Percentiles rank a stretch among this genome's conserved stretches.
Conservation (phyloP, 2,329 filamentous ascomycete genomes). For the Diplodia mutila region DNA sequence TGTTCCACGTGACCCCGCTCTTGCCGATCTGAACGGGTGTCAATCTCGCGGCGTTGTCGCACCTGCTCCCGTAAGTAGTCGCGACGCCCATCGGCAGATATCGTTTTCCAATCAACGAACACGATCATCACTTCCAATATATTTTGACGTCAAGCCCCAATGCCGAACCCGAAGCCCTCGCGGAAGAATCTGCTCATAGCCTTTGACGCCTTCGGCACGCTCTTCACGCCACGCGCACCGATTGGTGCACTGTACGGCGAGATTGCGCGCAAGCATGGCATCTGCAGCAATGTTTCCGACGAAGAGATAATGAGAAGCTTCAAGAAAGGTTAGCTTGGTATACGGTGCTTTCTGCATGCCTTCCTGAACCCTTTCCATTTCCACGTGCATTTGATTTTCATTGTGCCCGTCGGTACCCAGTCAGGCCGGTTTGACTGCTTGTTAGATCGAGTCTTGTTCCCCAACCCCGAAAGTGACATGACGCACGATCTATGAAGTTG, state of each 20-base stretch:
- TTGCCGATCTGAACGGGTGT: background rate
- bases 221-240: constrained; percentile 58
- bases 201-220: constrained; percentile 68
- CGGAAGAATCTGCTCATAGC: constrained; percentile 58
- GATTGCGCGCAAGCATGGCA: constrained; percentile 56
- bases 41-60: background rate
- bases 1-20: constrained; percentile 5
- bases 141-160: background rate
- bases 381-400: no score
- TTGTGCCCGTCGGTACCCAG: background rate
- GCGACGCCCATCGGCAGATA: background rate
- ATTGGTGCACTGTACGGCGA: constrained; percentile 60
- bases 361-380: background rate
- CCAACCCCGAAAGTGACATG: background rate
- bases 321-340: constrained; percentile 38
- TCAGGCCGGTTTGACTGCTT: background rate
- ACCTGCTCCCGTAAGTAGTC: background rate
- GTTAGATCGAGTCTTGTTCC: background rate
- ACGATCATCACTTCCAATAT: background rate
- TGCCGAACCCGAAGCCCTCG: background rate
- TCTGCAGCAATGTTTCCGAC: constrained; percentile 47
- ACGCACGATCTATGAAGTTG: background rate
- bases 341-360: background rate
- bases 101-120: background rate
- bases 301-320: constrained; percentile 47